Percentiles rank a stretch among this genome's conserved stretches.
These are phyloP conservation scores for Guillardia theta DNA, from an alignment of 78 protist species.

Conservation along the genomic window DNA sequence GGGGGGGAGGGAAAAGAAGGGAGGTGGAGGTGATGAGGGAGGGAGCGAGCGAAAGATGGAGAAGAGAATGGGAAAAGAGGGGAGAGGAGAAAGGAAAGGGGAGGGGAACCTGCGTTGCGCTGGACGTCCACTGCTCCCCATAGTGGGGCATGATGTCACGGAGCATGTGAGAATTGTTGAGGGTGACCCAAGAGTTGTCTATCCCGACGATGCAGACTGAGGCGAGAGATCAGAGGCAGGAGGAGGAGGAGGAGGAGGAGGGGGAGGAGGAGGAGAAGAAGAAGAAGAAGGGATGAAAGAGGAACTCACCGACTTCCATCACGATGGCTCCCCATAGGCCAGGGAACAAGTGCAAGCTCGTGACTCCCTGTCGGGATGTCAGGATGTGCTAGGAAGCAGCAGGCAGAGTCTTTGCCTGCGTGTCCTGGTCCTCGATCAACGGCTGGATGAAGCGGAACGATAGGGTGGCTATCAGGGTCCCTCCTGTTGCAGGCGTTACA, in stretches of 20 bases:
- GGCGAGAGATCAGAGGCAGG: neutral
- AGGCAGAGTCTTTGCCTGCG: neutral
- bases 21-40: neutral
- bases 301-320: neutral
- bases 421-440: constrained; percentile 13
- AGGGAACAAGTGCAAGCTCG: neutral
- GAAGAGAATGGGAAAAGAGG: neutral
- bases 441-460: constrained; percentile 29
- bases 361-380: neutral
- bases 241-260: neutral
- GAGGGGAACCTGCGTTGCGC: neutral
- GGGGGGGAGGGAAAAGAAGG: too few species aligned
- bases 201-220: constrained; percentile 10
- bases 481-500: too few species aligned
- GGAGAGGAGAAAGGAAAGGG: neutral
- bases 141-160: neutral
- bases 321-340: constrained; percentile 36
- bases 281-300: neutral
- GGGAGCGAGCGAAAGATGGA: neutral
- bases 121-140: neutral
- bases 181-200: neutral
- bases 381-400: neutral
- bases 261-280: neutral
- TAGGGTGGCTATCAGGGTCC: neutral
- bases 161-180: neutral